phyloP scores from a whole-genome alignment of 164 flowering plant genomes.

The Aristolochia californica region DNA sequence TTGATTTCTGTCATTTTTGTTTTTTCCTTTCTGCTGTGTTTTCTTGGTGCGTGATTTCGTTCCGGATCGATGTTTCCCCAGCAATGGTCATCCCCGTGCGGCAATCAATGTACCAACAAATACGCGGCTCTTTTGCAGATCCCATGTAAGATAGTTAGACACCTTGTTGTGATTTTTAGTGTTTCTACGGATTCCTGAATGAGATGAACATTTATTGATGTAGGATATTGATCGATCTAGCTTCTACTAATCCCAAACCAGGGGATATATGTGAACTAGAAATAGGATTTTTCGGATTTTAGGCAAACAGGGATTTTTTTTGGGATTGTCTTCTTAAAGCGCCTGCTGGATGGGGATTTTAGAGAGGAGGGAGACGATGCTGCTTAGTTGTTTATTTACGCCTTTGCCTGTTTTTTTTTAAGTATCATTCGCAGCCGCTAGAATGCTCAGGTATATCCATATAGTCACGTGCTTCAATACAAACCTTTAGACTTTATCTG shows the following conservation, averaged over 20 bases:
- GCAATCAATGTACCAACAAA: constrained; percentile 68
- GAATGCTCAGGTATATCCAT: too few relatives aligned
- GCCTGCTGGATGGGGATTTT: background rate
- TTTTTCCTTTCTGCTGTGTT: too few relatives aligned
- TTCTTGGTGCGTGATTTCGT: too few relatives aligned
- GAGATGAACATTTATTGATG: too few relatives aligned
- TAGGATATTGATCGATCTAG: background rate
- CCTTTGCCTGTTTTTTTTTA: too few relatives aligned
- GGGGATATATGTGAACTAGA: background rate
- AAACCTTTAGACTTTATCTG: too few relatives aligned
- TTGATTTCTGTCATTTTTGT: too few relatives aligned
- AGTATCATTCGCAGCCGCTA: too few relatives aligned
- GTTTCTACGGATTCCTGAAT: background rate
- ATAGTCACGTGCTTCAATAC: too few relatives aligned
- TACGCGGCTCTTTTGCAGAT: constrained; percentile 74
- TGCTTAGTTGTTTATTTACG: too few relatives aligned
- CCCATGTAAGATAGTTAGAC: constrained; percentile 43
- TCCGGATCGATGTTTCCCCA: constrained; percentile 41
- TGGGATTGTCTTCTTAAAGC: background rate
- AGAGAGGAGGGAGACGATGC: too few relatives aligned
- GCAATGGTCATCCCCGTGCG: constrained; percentile 75
- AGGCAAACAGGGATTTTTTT: background rate
- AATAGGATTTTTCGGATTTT: background rate
- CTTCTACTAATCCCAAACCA: background rate
- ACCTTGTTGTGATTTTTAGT: background rate